A percentile compares a stretch with the other conserved stretches of the same genome.
These are phyloP conservation scores for Exutisphaerella laricina DNA, from an alignment of 2,329 filamentous ascomycete genomes.

Conservation along the genomic window DNA sequence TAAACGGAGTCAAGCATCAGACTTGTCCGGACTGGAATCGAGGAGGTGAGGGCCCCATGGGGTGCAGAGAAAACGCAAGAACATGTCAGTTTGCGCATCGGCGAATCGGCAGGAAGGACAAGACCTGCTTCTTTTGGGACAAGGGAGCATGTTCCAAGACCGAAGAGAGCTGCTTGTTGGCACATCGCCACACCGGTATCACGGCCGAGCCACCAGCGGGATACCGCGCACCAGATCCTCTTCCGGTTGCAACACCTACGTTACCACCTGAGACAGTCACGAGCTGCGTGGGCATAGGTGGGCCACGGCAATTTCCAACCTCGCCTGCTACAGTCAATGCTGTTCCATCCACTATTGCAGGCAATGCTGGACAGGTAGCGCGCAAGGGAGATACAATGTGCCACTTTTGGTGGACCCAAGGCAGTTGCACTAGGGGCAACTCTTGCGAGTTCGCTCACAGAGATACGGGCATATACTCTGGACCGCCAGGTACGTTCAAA, in stretches of 20 bases:
- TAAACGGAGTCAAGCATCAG: too few species aligned
- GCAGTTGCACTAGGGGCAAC: constrained; percentile 14
- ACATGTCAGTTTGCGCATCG: constrained; percentile 10
- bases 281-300: too few species aligned
- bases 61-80: constrained; percentile 4
- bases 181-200: constrained; percentile 6
- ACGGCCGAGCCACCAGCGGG: constrained; percentile 4
- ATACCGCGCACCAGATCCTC: not conserved
- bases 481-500: constrained; percentile 5
- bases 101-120: not conserved
- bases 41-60: not conserved
- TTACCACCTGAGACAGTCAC: not conserved
- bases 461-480: constrained; percentile 15
- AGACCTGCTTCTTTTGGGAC: constrained; percentile 9
- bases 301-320: too few species aligned
- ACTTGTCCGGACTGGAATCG: constrained; percentile 10
- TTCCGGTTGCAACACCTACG: too few species aligned
- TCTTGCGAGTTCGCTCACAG: constrained; percentile 25
- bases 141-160: constrained; percentile 6
- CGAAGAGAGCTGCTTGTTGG: constrained; percentile 4
- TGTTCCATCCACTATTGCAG: too few species aligned
- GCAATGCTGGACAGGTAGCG: too few species aligned
- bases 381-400: constrained; percentile 12
- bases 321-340: too few species aligned
- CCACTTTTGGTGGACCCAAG: constrained; percentile 10